phyloP scores from a whole-genome alignment of 768 basidiomycete genomes.

The Russula foetens region DNA sequence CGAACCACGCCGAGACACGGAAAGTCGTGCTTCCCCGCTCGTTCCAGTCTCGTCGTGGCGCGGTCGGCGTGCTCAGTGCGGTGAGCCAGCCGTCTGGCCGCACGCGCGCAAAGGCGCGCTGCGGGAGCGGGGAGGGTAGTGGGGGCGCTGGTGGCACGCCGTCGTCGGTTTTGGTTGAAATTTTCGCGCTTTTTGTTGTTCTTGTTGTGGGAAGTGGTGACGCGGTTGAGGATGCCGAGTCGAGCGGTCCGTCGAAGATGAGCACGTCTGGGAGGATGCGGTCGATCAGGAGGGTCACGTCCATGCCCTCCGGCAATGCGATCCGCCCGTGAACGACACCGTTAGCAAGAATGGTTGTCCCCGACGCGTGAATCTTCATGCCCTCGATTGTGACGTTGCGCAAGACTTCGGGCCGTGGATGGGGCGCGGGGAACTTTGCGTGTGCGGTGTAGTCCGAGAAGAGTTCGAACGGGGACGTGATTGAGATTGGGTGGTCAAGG shows the following conservation, averaged over 20 bases:
- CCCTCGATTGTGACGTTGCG: conserved; percentile 64
- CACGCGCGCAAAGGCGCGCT: conserved; percentile 68
- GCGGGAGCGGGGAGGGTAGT: conserved; percentile 59
- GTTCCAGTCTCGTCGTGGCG: conserved; percentile 31
- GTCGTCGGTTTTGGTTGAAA: background rate
- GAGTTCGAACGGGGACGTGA: conserved; percentile 43
- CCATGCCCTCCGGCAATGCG: conserved; percentile 62
- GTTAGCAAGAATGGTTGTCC: conserved; percentile 49
- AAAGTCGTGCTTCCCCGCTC: conserved; percentile 48
- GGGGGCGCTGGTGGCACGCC: conserved; percentile 37
- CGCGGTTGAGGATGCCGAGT: background rate
- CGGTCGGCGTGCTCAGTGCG: conserved; percentile 33
- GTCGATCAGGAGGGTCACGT: conserved; percentile 54
- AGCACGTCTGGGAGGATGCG: conserved; percentile 68
- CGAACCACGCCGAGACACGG: conserved; percentile 54
- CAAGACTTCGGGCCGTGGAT: conserved; percentile 55
- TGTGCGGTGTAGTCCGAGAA: conserved; percentile 39
- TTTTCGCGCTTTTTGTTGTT: background rate
- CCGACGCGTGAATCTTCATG: conserved; percentile 58
- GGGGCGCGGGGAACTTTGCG: conserved; percentile 57
- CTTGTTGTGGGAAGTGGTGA: background rate
- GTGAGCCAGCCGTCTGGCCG: conserved; percentile 61
- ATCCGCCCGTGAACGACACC: conserved; percentile 59
- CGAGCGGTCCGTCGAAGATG: conserved; percentile 53
- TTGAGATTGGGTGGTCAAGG: conserved; percentile 45